Evolutionary conservation across 331 rosid genomes (phyloP), one percentile per base, ranked within the genome.

Genomic region (Pyracantha coccinea): DNA sequence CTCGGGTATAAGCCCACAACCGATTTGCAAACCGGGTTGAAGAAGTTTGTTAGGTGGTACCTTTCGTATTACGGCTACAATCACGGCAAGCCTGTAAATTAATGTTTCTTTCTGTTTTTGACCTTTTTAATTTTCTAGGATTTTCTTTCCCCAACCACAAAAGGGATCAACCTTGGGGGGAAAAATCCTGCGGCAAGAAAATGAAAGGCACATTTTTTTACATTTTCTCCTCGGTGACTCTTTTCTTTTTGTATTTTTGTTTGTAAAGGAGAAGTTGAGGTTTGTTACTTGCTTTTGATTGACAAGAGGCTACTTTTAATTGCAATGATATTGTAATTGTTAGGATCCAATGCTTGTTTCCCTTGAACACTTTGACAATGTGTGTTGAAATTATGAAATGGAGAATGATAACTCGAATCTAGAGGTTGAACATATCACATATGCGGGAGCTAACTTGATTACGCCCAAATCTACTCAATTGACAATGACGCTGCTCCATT

Each of bases 1-100:
- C 57, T 91, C 82, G 95, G 92, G 82, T 91, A 89, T 31, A 91
- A 87, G 67, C 97, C 97, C n/a, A 91, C 92, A 0, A 91, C 97
- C 54, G 92, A 91, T 83, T 86, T 89, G 81, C 91, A 89, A 68
- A 87, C 95, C 84, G 97, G 97, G 80, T 86, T 91, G 84, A 91
- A 83, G 70, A 91, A 91, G 84, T 91, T 91, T 68, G 97, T 89
- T 14, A 82, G 86, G 81, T 91, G 95, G 95, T 89, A 89, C 19
- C 89, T 91, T 55, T 86, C 91, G 5, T 91, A 91, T 71, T 91
- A 87, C 77, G 97, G 95, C 69, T 89, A 91, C 73, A 86, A 88
- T 66, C 86, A 78, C 83, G 89, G 88, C 72, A 89, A 87, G 59
- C 59, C 86, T 86, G 88, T 91, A 84, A 83, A 87, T 83, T 85